A percentile compares a stretch with the other conserved stretches of the same genome.
Evolutionary conservation across 495 filamentous ascomycete genomes (phyloP).

Genomic region (Lasiosphaeriaceae sp.): DNA sequence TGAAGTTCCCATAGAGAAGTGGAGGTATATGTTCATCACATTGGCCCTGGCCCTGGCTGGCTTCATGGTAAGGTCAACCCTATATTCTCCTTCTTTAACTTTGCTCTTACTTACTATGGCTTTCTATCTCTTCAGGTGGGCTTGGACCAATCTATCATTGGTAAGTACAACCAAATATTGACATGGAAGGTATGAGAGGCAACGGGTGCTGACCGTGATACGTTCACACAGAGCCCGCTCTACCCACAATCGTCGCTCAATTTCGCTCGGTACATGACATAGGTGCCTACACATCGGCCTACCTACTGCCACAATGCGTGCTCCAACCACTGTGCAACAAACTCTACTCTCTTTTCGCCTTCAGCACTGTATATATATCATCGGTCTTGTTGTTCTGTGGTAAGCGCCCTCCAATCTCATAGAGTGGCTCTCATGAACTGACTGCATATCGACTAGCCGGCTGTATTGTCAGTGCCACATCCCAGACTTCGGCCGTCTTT

Average conservation of each 20-base stretch:
- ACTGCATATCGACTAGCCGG: background rate
- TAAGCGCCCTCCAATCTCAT: background rate
- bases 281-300: background rate
- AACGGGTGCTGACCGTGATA: background rate
- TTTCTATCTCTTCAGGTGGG: background rate
- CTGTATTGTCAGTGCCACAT: background rate
- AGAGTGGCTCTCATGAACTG: background rate
- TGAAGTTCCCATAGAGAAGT: background rate
- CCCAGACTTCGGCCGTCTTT: background rate
- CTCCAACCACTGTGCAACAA: slow-evolving; percentile 2
- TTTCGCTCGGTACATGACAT: background rate
- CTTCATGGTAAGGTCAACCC: background rate
- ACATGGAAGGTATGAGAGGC: background rate
- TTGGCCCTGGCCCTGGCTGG: slow-evolving; percentile 1
- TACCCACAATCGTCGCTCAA: slow-evolving; percentile 1
- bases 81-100: background rate
- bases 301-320: slow-evolving; percentile 2
- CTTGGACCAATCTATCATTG: background rate
- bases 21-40: background rate
- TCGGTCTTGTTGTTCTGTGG: background rate
- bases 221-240: background rate
- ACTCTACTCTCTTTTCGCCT: slow-evolving; percentile 2
- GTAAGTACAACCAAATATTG: background rate
- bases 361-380: background rate
- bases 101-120: no score